A percentile compares a stretch with the other conserved stretches of the same genome.
Conservation (phyloP, 352 stramenopile species). For the Phytophthora ramorum region DNA sequence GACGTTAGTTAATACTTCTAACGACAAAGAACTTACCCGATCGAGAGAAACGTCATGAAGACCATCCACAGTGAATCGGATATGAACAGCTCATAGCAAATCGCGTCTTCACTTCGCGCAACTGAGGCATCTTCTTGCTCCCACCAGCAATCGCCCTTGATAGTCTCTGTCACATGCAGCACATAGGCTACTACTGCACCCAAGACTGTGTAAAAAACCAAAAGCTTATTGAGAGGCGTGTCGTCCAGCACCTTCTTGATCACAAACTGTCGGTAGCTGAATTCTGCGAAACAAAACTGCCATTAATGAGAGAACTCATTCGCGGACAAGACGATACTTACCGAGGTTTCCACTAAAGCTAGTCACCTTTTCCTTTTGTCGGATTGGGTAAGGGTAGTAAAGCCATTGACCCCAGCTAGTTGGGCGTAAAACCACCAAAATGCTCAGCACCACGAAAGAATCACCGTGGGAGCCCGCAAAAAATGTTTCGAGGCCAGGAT, state of each 20-base stretch:
- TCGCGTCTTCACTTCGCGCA: conserved; percentile 29
- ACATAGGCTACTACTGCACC: conserved; percentile 48
- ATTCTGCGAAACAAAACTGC: conserved; percentile 39
- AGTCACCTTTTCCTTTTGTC: conserved; percentile 66
- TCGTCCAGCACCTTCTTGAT: conserved; percentile 81
- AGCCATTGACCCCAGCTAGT: conserved; percentile 64
- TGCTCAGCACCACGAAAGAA: conserved; percentile 53
- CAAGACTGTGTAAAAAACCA: conserved; percentile 27
- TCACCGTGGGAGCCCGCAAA: conserved; percentile 28
- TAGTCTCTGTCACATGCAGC: conserved; percentile 55
- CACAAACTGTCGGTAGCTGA: conserved; percentile 73
- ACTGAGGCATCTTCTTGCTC: background rate
- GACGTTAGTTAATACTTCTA: background rate
- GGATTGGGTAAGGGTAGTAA: conserved; percentile 77
- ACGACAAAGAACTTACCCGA: conserved; percentile 36
- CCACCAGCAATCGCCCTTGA: conserved; percentile 50
- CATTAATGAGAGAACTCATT: background rate
- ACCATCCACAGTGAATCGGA: conserved; percentile 55
- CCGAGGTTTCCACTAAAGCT: conserved; percentile 67
- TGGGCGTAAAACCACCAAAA: conserved; percentile 46
- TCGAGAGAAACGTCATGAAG: conserved; percentile 53
- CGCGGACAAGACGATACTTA: conserved; percentile 16
- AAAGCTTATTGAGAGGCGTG: conserved; percentile 51
- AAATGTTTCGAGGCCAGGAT: conserved; percentile 54
- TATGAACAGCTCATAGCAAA: conserved; percentile 44